Base-by-base conservation (phyloP, 805 yeast genomes). In the Lipomyces sp. region DNA sequence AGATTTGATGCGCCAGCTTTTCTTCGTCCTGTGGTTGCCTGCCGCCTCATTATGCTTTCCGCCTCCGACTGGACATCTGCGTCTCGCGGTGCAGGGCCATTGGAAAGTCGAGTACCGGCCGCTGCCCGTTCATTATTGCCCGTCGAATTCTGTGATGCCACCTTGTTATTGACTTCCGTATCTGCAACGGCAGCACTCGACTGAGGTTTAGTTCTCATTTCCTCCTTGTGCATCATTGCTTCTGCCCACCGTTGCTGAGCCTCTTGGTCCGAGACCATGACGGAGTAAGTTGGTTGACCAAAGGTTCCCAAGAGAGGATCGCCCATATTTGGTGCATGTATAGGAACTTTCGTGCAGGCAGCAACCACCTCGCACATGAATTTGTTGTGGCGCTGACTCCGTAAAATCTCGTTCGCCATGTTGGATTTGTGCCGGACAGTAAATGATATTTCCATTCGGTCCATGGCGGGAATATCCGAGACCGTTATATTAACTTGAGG, bases 401-500 rank as follows among this genome's bases (percentile, higher is more conserved):
- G 68, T n/a, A 62, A 45, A 29, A 67, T 69, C 13, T 74, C 72
- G 62, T 79, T 80, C 15, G 75, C 74, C 60, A 68, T 72, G 71
- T 77, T 80, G 69, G 72, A 72, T 42, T 77, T 70, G 63, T 73
- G 71, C 39, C 73, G 71, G 51, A 77, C 69, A 53, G 71, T 70
- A 60, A 78, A 66, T 30, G 69, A 67, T 53, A 80, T 62, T 5
- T 68, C 61, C 61, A 77, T 37, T 10, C 77, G 69, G 66, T 78
- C 80, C 35, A 80, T 71, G 42, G 77, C 80, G 4, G 77, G 74
- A 53, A 72, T 69, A 60, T 73, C 78, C 5, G 76, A 74, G 37
- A 77, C 71, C 62, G 77, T 76, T 63, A 75, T 69, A 67, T 64
- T 76, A 1, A 77, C 74, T 30, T 72, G 73, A 4, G 81, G 79